phyloP scores from a whole-genome alignment of 495 filamentous ascomycete genomes.

The Penicillium longicatenatum region DNA sequence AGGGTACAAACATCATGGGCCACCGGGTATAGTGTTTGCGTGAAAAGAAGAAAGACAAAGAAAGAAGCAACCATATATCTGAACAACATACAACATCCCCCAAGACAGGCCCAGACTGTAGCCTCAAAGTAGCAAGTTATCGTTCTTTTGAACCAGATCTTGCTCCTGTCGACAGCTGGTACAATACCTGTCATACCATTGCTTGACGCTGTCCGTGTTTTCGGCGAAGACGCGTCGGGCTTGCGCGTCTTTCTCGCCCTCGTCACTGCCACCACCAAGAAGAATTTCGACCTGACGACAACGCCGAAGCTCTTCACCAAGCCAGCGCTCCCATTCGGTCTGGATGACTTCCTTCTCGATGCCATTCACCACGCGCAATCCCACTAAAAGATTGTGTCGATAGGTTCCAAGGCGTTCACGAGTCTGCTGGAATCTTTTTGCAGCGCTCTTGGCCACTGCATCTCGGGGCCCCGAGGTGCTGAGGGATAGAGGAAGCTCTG shows the following conservation, averaged over 20 bases:
- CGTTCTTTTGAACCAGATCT: slow-evolving; percentile 29
- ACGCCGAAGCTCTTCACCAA: slow-evolving; percentile 66
- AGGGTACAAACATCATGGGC: slow-evolving; percentile 16
- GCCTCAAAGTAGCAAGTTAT: slow-evolving; percentile 22
- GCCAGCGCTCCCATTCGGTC: slow-evolving; percentile 91
- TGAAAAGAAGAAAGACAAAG: not conserved
- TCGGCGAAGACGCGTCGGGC: slow-evolving; percentile 34
- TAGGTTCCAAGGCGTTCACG: slow-evolving; percentile 80
- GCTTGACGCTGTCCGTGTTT: slow-evolving; percentile 52
- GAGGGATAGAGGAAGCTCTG: slow-evolving; percentile 29
- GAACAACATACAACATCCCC: not conserved
- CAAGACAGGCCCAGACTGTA: not conserved
- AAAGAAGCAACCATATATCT: not conserved
- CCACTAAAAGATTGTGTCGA: slow-evolving; percentile 90
- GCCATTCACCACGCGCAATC: slow-evolving; percentile 84
- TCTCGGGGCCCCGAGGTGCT: slow-evolving; percentile 41
- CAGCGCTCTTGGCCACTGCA: slow-evolving; percentile 57
- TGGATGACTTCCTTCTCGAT: slow-evolving; percentile 82
- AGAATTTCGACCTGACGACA: slow-evolving; percentile 65
- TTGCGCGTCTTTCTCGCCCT: slow-evolving; percentile 30
- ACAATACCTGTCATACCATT: slow-evolving; percentile 74
- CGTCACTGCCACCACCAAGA: slow-evolving; percentile 36
- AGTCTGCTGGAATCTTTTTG: slow-evolving; percentile 69
- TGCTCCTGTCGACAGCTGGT: slow-evolving; percentile 69
- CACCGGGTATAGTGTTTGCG: slow-evolving; percentile 38